Conservation (phyloP, 192 early-diverging fungal genomes). For the Lunasporangiospora selenospora region DNA sequence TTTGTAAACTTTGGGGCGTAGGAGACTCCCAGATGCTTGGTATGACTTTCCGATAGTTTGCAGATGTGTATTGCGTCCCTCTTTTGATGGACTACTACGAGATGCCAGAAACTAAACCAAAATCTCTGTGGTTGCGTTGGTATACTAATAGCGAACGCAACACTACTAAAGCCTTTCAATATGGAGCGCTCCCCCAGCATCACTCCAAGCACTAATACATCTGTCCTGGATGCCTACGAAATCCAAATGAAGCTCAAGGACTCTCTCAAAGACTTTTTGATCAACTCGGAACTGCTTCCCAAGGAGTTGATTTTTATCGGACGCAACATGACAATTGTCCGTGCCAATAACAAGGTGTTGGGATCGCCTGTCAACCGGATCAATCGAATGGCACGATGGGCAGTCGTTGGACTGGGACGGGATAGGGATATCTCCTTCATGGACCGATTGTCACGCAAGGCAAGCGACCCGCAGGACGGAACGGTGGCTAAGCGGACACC, state of each 20-base stretch:
- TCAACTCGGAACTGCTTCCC: constrained; percentile 74
- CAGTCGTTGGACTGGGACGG: constrained; percentile 63
- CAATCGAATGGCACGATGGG: constrained; percentile 84
- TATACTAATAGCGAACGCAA: constrained; percentile 50
- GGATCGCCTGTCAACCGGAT: constrained; percentile 91
- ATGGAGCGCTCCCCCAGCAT: constrained; percentile 53
- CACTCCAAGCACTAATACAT: constrained; percentile 36
- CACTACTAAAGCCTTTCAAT: constrained; percentile 72
- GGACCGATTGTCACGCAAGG: no score
- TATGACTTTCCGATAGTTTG: no score
- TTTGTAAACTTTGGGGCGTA: constrained; percentile 77
- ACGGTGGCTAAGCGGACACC: not conserved
- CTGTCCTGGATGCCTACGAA: constrained; percentile 69
- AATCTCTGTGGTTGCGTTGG: no score
- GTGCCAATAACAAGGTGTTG: constrained; percentile 84
- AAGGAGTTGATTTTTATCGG: constrained; percentile 91
- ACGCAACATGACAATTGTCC: constrained; percentile 86
- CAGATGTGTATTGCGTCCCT: no score
- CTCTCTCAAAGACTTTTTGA: constrained; percentile 72
- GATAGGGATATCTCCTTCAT: constrained; percentile 28
- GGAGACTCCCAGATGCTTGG: constrained; percentile 72
- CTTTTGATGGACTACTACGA: no score
- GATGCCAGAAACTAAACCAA: no score
- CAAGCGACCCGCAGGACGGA: no score
- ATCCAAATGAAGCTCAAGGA: constrained; percentile 80